Percentiles rank a stretch among this genome's conserved stretches.
These are phyloP conservation scores for Exophiala oligosperma DNA, from an alignment of 2,329 filamentous ascomycete genomes.

Conservation along the genomic window DNA sequence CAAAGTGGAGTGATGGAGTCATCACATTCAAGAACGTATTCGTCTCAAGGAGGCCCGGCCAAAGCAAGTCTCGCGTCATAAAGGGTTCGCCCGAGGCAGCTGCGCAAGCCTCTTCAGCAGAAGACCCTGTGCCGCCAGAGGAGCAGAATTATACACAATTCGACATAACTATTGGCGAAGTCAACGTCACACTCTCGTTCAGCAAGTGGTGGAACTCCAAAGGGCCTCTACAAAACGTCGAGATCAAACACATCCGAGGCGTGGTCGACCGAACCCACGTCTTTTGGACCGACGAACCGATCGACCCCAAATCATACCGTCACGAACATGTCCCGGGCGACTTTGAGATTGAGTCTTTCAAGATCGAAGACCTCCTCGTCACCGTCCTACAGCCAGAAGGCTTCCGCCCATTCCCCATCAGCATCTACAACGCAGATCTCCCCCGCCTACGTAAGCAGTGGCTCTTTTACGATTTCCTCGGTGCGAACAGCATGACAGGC, in stretches of 20 bases:
- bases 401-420: conserved; percentile 93
- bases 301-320: conserved; percentile 83
- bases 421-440: conserved; percentile 93
- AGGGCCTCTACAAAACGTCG: conserved; percentile 85
- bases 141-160: conserved; percentile 98
- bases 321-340: conserved; percentile 88
- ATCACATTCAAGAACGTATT: conserved; percentile 98
- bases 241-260: conserved; percentile 88
- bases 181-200: conserved; percentile 95
- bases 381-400: conserved; percentile 86
- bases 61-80: conserved; percentile 73
- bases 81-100: conserved; percentile 87
- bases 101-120: conserved; percentile 78
- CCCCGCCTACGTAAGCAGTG: conserved; percentile 92
- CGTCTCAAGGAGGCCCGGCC: conserved; percentile 85
- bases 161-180: conserved; percentile 88
- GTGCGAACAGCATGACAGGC: conserved; percentile 92
- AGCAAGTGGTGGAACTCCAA: conserved; percentile 99
- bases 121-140: conserved; percentile 55
- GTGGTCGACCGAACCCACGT: conserved; percentile 89
- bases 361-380: conserved; percentile 87
- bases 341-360: conserved; percentile 96
- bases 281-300: conserved; percentile 64
- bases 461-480: conserved; percentile 96
- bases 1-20: conserved; percentile 90